Conservation (phyloP, 2,329 filamentous ascomycete genomes). For the Botrytis hyacinthi region DNA sequence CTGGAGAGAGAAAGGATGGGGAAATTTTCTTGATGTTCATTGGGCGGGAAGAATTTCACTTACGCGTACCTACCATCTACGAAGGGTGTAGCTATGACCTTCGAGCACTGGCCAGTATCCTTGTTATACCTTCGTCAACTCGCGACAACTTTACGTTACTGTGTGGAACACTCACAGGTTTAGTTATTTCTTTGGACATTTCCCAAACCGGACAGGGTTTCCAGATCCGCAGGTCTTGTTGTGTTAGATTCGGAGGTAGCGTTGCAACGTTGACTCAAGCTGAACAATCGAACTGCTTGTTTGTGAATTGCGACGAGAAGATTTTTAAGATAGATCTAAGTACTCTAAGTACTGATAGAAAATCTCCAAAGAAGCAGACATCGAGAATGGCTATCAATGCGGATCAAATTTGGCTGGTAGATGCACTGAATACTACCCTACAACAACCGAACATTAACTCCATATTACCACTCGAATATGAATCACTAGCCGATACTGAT, state of each 20-base stretch:
- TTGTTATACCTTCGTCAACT: constrained; percentile 14
- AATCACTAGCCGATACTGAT: constrained; percentile 33
- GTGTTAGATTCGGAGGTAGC: constrained; percentile 33
- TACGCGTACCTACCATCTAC: not conserved
- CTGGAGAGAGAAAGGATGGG: not conserved
- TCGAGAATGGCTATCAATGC: constrained; percentile 15
- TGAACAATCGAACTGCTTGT: constrained; percentile 36
- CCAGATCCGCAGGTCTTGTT: constrained; percentile 23
- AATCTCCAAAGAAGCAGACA: not conserved
- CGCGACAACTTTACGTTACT: constrained; percentile 28
- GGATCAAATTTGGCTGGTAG: constrained; percentile 51
- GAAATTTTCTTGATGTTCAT: not conserved
- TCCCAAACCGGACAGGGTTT: constrained; percentile 10
- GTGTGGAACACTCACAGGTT: constrained; percentile 37
- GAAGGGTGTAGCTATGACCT: not conserved
- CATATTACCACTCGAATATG: constrained; percentile 45
- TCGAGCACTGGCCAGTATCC: constrained; percentile 34
- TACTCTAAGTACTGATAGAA: not conserved
- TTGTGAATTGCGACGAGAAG: constrained; percentile 50
- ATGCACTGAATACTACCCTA: constrained; percentile 48
- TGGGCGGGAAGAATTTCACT: not conserved
- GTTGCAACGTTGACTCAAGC: constrained; percentile 29
- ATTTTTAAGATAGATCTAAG: constrained; percentile 38
- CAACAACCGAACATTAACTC: constrained; percentile 50
- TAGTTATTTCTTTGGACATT: constrained; percentile 31